Percentiles rank a stretch among this genome's conserved stretches.
These are phyloP conservation scores for Ilex paraguariensis DNA, from an alignment of 305 asterid species.

Conservation along the genomic window DNA sequence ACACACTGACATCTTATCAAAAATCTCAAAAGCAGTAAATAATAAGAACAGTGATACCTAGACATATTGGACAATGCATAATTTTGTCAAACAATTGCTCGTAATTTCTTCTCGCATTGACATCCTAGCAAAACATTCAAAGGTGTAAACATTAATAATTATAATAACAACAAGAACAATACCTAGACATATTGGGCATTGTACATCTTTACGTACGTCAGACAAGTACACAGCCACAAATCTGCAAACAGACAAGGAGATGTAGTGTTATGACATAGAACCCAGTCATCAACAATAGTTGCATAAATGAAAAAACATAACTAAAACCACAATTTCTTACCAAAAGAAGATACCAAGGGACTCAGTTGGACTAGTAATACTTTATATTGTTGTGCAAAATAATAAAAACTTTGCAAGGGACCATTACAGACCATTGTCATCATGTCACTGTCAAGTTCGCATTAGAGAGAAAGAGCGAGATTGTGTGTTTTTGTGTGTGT, in stretches of 20 bases:
- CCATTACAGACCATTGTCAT: too few relatives aligned
- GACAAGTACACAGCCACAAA: constrained; percentile 23
- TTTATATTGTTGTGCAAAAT: too few relatives aligned
- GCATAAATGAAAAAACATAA: neutral
- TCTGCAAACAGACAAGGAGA: constrained; percentile 20
- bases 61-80: constrained; percentile 29
- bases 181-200: constrained; percentile 47
- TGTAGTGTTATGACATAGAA: neutral
- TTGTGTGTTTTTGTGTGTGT: too few relatives aligned
- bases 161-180: constrained; percentile 9
- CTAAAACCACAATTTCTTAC: neutral
- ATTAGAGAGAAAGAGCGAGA: too few relatives aligned
- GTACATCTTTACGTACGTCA: constrained; percentile 33
- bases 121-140: constrained; percentile 25
- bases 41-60: constrained; percentile 20
- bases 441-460: too few relatives aligned
- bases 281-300: too few relatives aligned
- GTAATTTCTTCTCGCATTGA: constrained; percentile 20
- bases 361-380: too few relatives aligned
- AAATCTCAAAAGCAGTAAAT: constrained; percentile 2
- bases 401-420: too few relatives aligned
- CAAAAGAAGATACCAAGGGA: neutral
- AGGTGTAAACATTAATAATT: neutral
- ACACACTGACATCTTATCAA: neutral
- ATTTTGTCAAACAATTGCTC: constrained; percentile 20